These are phyloP conservation scores for Tuber indicum DNA, from an alignment of 495 filamentous ascomycete species.

Conservation along the genomic window DNA sequence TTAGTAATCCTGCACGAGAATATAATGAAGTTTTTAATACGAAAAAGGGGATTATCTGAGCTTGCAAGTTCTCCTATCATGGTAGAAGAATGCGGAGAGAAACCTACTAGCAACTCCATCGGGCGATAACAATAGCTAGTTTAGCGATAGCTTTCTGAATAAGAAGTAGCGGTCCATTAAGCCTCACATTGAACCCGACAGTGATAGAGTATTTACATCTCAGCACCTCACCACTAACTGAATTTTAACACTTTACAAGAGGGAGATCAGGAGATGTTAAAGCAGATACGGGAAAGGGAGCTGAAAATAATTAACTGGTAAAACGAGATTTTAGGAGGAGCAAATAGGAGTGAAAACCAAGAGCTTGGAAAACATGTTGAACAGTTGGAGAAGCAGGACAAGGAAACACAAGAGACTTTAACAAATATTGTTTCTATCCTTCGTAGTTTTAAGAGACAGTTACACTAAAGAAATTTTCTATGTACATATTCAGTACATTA, in stretches of 20 bases:
- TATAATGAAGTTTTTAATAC: not conserved
- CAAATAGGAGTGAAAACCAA: not conserved
- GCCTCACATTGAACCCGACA: not conserved
- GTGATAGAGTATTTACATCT: not conserved
- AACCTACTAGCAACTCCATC: not conserved
- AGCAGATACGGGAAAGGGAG: not conserved
- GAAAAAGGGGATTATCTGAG: not conserved
- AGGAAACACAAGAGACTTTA: not conserved
- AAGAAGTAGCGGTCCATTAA: not conserved
- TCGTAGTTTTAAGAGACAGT: not conserved
- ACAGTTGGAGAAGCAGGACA: not conserved
- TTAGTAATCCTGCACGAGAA: not conserved
- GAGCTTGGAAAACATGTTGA: not conserved
- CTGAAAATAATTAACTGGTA: not conserved
- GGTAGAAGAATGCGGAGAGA: accelerated
- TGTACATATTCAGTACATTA: not conserved
- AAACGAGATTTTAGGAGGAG: not conserved
- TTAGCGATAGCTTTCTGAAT: not conserved
- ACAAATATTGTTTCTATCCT: not conserved
- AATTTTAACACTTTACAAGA: not conserved
- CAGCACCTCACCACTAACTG: not conserved
- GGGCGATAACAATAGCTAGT: not conserved
- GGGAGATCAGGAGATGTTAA: not conserved
- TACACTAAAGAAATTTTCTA: not conserved
- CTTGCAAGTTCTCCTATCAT: not conserved